These are phyloP conservation scores for Peronospora destructor DNA, from an alignment of 352 stramenopile species.

Conservation along the genomic window DNA sequence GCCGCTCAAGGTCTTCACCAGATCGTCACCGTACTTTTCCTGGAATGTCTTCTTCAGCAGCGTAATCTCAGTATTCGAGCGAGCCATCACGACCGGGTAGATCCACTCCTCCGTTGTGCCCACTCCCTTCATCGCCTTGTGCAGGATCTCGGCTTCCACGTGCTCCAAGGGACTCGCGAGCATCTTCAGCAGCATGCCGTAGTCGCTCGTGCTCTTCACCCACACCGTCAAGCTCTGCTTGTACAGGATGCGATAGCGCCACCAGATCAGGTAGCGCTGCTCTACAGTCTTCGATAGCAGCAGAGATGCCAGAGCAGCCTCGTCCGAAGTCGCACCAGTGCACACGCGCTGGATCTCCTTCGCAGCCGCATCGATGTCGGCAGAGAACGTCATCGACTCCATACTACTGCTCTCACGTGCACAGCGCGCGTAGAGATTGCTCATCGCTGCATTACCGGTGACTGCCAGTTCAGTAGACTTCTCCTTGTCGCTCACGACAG, in stretches of 20 bases:
- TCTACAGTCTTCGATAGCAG: constrained; percentile 18
- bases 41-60: constrained; percentile 67
- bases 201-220: constrained; percentile 46
- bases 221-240: constrained; percentile 52
- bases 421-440: no score
- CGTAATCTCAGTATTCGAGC: constrained; percentile 53
- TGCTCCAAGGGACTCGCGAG: constrained; percentile 65
- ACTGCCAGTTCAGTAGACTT: no score
- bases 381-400: constrained; percentile 17
- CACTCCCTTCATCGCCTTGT: constrained; percentile 65
- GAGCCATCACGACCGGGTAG: constrained; percentile 51
- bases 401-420: background rate
- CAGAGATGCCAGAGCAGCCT: constrained; percentile 15
- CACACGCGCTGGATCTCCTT: constrained; percentile 33
- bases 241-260: constrained; percentile 37
- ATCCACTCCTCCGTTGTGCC: constrained; percentile 59
- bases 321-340: constrained; percentile 5
- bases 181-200: constrained; percentile 56
- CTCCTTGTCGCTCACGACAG: background rate
- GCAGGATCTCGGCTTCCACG: constrained; percentile 55
- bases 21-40: constrained; percentile 39
- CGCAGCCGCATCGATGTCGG: constrained; percentile 31
- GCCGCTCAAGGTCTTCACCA: constrained; percentile 33
- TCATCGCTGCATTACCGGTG: no score
- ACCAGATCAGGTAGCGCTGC: constrained; percentile 27